Evolutionary conservation across 805 yeast genomes (phyloP).

Genomic region (Sugiyamaella mastotermitis): DNA sequence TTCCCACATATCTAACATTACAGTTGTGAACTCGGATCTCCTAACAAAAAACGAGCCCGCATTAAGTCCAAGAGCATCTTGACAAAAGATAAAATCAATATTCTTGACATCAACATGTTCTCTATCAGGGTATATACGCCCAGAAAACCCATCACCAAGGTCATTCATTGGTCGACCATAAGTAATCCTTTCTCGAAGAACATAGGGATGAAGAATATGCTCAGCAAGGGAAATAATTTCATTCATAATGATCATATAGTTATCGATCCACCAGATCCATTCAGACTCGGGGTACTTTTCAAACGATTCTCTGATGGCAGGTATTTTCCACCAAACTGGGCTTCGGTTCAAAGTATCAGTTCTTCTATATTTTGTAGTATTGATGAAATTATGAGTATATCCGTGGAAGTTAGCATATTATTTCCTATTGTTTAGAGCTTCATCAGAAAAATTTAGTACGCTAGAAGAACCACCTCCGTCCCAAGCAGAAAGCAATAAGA

Average conservation of each 20-base stretch:
- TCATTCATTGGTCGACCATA: conserved; percentile 20
- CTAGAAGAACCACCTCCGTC: conserved; percentile 22
- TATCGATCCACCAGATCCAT: conserved; percentile 36
- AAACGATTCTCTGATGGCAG: conserved; percentile 28
- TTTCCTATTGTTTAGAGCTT: conserved; percentile 23
- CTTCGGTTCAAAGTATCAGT: conserved; percentile 9
- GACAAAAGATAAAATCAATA: conserved; percentile 23
- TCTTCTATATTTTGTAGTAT: conserved; percentile 18
- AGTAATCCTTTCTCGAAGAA: conserved; percentile 20
- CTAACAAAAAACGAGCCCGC: conserved; percentile 28
- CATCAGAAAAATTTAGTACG: conserved; percentile 13
- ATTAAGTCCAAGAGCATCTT: conserved; percentile 26
- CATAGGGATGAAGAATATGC: conserved; percentile 25
- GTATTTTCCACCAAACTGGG: conserved; percentile 29
- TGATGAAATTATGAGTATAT: conserved; percentile 26
- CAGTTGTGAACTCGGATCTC: conserved; percentile 19
- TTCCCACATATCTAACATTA: conserved; percentile 26
- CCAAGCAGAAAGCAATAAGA: conserved; percentile 21
- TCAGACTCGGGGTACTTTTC: conserved; percentile 28
- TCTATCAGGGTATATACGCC: conserved; percentile 5
- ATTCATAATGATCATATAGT: conserved; percentile 30
- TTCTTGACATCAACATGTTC: conserved; percentile 18
- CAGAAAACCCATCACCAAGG: conserved; percentile 10
- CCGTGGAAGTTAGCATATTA: conserved; percentile 29
- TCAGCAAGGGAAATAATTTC: conserved; percentile 23